Conservation (phyloP, 2,329 filamentous ascomycete genomes). For the Cladosporium phlei region DNA sequence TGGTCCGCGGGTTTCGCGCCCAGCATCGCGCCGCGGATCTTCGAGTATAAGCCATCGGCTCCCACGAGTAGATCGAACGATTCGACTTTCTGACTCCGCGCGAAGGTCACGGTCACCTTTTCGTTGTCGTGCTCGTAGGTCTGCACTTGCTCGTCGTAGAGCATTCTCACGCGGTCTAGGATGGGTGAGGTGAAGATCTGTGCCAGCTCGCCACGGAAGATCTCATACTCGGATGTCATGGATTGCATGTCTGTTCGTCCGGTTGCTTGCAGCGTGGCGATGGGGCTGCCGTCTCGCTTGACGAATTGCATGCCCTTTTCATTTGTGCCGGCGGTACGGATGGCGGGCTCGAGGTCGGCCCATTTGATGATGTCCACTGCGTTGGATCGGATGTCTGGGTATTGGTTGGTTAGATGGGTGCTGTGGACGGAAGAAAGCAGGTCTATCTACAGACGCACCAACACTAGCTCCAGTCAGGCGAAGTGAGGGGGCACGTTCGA, state of each 20-base stretch:
- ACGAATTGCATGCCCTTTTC: conserved; percentile 41
- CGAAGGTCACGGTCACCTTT: conserved; percentile 18
- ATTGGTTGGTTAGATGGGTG: not conserved
- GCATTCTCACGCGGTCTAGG: conserved; percentile 24
- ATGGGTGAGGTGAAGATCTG: conserved; percentile 28
- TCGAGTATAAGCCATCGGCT: conserved; percentile 23
- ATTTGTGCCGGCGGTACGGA: conserved; percentile 34
- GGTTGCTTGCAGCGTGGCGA: conserved; percentile 21
- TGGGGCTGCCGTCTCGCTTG: conserved; percentile 22
- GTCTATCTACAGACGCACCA: not conserved
- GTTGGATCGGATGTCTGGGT: conserved; percentile 38
- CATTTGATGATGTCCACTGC: conserved; percentile 39
- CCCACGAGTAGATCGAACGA: conserved; percentile 23
- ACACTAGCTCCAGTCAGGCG: conserved; percentile 42
- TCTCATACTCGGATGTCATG: conserved; percentile 36
- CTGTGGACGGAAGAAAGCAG: no score
- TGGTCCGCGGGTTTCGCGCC: conserved; percentile 19
- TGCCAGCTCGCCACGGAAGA: conserved; percentile 34
- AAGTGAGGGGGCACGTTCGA: conserved; percentile 39
- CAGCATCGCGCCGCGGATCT: conserved; percentile 18
- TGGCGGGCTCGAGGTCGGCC: conserved; percentile 36
- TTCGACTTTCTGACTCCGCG: conserved; percentile 14
- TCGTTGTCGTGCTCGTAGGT: conserved; percentile 13
- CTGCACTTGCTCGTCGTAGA: conserved; percentile 27
- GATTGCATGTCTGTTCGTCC: conserved; percentile 31